Evolutionary conservation across 2,329 filamentous ascomycete genomes (phyloP).

Genomic region (Monilinia fructigena): DNA sequence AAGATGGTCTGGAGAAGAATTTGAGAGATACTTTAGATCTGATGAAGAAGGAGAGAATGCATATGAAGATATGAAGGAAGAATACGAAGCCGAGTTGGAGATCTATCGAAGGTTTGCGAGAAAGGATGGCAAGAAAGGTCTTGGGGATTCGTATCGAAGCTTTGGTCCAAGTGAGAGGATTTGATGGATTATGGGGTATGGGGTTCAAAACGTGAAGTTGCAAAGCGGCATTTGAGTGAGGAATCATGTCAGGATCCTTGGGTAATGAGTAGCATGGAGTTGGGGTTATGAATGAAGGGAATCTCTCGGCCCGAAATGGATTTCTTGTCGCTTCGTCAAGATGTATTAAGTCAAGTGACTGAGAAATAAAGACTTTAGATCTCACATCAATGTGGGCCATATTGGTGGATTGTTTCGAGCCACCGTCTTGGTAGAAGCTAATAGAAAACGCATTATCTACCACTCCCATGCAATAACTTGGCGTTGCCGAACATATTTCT

Average conservation of each 20-base stretch:
- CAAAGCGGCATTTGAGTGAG: background rate
- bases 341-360: slow-evolving; percentile 1
- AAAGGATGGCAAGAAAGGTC: background rate
- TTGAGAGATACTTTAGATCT: slow-evolving; percentile 7
- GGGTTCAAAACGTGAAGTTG: background rate
- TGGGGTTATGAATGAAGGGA: background rate
- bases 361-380: slow-evolving; percentile 9
- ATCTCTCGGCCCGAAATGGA: background rate
- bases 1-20: slow-evolving; percentile 14
- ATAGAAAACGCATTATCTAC: background rate
- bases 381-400: background rate
- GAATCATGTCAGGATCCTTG: background rate
- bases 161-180: slow-evolving; percentile 12
- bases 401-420: background rate
- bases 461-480: background rate
- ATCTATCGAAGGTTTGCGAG: slow-evolving; percentile 1
- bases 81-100: slow-evolving; percentile 9
- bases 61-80: slow-evolving; percentile 15
- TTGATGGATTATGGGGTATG: background rate
- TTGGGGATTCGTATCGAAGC: slow-evolving; percentile 6
- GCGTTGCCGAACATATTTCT: background rate
- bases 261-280: background rate
- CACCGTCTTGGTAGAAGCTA: background rate
- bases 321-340: background rate
- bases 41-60: slow-evolving; percentile 5